These are phyloP conservation scores for Lablab purpureus DNA, from an alignment of 306 rosid genomes.

Conservation along the genomic window DNA sequence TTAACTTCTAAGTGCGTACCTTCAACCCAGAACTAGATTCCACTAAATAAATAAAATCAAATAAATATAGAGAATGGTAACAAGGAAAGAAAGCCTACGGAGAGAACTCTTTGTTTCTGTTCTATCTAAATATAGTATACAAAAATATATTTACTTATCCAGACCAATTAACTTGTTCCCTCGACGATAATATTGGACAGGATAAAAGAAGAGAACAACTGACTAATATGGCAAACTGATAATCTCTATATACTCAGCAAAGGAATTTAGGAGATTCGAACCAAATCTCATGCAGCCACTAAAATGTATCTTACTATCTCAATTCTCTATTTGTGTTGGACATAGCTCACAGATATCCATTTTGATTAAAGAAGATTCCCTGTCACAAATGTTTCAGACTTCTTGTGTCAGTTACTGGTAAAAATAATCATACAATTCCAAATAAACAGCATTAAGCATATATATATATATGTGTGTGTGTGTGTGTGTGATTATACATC, in stretches of 20 bases:
- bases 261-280: constrained; percentile 39
- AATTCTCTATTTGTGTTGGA: constrained; percentile 35
- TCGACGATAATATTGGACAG: constrained; percentile 31
- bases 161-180: constrained; percentile 41
- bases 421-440: constrained; percentile 24
- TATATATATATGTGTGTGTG: neutral
- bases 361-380: constrained; percentile 45
- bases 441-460: constrained; percentile 8
- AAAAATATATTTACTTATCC: neutral
- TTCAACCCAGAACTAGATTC: constrained; percentile 24
- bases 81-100: constrained; percentile 27
- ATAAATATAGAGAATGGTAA: constrained; percentile 20
- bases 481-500: too few species aligned
- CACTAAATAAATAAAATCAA: constrained; percentile 46
- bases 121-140: constrained; percentile 40
- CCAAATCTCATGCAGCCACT: constrained; percentile 37
- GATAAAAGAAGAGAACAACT: neutral
- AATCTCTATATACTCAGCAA: constrained; percentile 36
- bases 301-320: constrained; percentile 29
- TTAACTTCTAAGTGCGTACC: neutral
- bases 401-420: neutral
- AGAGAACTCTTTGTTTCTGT: constrained; percentile 35
- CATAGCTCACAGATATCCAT: constrained; percentile 8
- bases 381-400: constrained; percentile 41
- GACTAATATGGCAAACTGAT: constrained; percentile 16